These are phyloP conservation scores for Cladophialophora bantiana DNA, from an alignment of 2,329 filamentous ascomycete genomes.

Conservation along the genomic window DNA sequence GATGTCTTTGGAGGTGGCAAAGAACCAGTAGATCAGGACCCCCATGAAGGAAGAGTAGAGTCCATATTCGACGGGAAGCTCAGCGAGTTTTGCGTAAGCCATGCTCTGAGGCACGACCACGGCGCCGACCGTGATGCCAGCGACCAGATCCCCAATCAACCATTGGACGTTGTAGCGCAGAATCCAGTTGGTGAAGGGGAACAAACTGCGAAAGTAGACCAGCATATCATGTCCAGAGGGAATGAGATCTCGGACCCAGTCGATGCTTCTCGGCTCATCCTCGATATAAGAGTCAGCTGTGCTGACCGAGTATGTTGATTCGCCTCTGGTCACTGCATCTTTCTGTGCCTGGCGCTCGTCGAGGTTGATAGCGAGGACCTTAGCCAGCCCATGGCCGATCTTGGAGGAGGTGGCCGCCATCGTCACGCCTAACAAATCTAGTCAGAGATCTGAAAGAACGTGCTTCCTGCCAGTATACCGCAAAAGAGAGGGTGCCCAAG, in stretches of 20 bases:
- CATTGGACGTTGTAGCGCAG: constrained; percentile 86
- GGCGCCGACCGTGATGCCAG: constrained; percentile 76
- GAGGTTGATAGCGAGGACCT: constrained; percentile 81
- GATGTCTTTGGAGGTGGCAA: constrained; percentile 97
- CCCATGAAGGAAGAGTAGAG: constrained; percentile 97
- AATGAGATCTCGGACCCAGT: constrained; percentile 72
- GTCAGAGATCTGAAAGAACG: constrained; percentile 14
- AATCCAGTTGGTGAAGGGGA: constrained; percentile 93
- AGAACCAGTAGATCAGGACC: constrained; percentile 94
- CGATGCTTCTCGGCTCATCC: constrained; percentile 74
- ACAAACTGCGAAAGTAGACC: constrained; percentile 73
- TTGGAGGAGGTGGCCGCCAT: constrained; percentile 55
- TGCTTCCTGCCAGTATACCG: constrained; percentile 23
- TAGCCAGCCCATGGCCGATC: constrained; percentile 76
- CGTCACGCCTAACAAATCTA: constrained; percentile 13
- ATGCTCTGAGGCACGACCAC: constrained; percentile 96
- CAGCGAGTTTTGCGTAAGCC: constrained; percentile 88
- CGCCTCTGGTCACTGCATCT: constrained; percentile 74
- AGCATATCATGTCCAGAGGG: constrained; percentile 65
- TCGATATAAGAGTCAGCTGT: constrained; percentile 83
- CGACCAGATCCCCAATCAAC: constrained; percentile 86
- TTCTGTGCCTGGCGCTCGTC: constrained; percentile 64
- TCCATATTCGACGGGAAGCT: constrained; percentile 81
- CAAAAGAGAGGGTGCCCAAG: background rate
- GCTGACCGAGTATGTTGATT: constrained; percentile 77